Base-by-base conservation (phyloP, 441 rosid genomes). In the Kokia cookei region DNA sequence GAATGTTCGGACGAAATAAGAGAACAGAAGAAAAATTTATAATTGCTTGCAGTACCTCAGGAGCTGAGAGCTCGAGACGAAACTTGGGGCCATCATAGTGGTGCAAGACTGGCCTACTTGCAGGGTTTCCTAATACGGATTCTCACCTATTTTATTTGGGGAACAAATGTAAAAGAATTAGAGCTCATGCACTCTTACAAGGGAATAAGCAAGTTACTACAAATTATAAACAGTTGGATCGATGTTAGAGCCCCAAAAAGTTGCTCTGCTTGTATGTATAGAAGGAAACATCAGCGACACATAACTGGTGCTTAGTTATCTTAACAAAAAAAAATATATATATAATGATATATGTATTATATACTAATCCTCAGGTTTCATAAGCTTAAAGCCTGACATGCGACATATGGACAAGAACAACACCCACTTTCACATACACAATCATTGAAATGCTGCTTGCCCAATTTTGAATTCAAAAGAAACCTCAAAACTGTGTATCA, bases 31-130 rank as follows among this genome's bases (percentile, higher is more conserved):
- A 57, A 26, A 0, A 37, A 55, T 13, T 35, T 0, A 32, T 54
- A 4, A 54, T 47, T 37, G 40, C 22, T 27, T 48, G 65, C 63
- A 79, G 37, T 71, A 96, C 99, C 99, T 96, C 99, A 24, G 98
- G 99, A 80, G 93, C 91, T 45, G 96, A 90, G 76, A 96, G 99
- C 84, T 93, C 94, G 62, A 92, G 97, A 24, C 97, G 96, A 73
- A 96, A 92, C 83, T 93, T 96, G 17, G 98, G 99, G 57, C 97
- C 98, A 80, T 96, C 99, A 27, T 92, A 92, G 83, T 93, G 99
- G 80, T 96, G 97, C 83, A 96, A 84, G 68, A 96, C 97, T 22
- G 97, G 99, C 85, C 99, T 84, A 77, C 83, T 91, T 92, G 94
- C 96, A 90, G 74, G 91, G 78, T 79, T 91, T 92, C 80, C 96